Base-by-base conservation (phyloP, 192 early-diverging fungal species). In the Diversispora eburnea region DNA sequence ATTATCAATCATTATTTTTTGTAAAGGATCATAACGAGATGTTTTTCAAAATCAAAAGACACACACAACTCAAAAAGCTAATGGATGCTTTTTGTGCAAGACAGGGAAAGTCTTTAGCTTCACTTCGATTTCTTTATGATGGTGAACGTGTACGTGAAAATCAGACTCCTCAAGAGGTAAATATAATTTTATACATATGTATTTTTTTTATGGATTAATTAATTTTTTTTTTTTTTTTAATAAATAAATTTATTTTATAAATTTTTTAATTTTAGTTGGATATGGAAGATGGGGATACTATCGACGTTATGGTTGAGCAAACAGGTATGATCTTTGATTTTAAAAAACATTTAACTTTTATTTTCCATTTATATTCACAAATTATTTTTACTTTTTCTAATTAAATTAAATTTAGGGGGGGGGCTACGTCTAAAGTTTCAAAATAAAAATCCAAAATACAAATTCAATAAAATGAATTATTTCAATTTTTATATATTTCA, bases 1-100 rank as follows among this genome's bases (percentile, higher is more conserved):
- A 45, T 13, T 52, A 33, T 22, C 52, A 45, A 20, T 42, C 63
- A 33, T 67, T 12, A n/a, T 65, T 60, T 48, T 25, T 5, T 47
- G 22, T 59, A 8, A 54, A 93, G 94, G 95, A 88, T 78, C 85
- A 82, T 73, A 88, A 86, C 60, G 91, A 93, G 75, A 88, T 93
- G 13, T 89, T 91, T 81, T 98, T 98, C 85, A 98, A 96, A 84
- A 98, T 98, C 81, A 98, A 97, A 82, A 88, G 91, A 46, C 84
- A 88, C 9, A 97, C 97, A 41, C 93, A 90, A 70, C 86, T 98
- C 25, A 88, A 90, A 64, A 96, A 96, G 74, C 81, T 98, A 64
- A 96, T 98, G 93, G 92, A 95, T 63, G 94, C 97, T 8, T 98
- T 95, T 74, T 90, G 93, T 74, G 84, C 88, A 10, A 91, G 95